phyloP scores from a whole-genome alignment of 331 rosid genomes.

The Cucumis variabilis region DNA sequence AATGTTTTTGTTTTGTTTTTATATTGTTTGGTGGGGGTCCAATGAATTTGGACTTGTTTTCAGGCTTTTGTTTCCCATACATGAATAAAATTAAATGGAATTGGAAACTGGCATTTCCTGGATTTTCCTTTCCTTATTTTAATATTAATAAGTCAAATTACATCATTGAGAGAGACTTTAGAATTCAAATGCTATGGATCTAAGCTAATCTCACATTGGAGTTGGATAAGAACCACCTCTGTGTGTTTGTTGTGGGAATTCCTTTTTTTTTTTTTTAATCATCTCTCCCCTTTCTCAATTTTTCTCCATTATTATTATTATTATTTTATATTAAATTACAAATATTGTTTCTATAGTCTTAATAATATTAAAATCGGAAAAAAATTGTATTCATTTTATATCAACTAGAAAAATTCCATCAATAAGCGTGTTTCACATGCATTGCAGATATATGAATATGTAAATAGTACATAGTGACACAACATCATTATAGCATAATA shows the following conservation, averaged over 20 bases:
- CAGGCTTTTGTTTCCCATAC: neutral
- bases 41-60: conserved; percentile 4
- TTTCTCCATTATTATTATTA: neutral
- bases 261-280: neutral
- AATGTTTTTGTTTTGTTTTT: neutral
- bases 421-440: too few species aligned
- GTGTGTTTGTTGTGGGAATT: neutral
- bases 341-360: neutral
- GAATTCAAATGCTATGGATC: neutral
- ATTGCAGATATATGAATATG: too few species aligned
- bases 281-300: neutral
- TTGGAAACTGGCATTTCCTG: neutral
- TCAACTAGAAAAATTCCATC: neutral
- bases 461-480: neutral
- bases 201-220: neutral
- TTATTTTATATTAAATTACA: too few species aligned
- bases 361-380: neutral
- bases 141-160: neutral
- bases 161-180: neutral
- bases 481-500: neutral
- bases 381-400: neutral
- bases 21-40: conserved; percentile 16
- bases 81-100: neutral
- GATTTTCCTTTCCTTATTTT: neutral
- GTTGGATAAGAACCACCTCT: neutral